Conservation (phyloP, 78 protist genomes). For the Protostelium mycophagum region DNA sequence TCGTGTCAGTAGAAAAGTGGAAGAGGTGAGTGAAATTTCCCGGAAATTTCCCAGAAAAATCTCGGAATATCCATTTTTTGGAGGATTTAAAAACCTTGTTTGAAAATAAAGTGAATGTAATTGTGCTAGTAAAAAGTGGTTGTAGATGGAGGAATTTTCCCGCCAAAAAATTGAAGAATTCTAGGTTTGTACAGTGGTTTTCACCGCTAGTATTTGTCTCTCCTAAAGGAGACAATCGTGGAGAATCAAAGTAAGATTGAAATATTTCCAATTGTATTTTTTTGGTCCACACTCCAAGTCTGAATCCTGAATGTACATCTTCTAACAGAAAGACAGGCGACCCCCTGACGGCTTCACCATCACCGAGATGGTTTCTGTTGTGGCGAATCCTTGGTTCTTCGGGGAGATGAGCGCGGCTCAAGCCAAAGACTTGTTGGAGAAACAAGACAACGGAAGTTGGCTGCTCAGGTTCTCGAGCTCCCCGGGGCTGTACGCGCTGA, state of each 20-base stretch:
- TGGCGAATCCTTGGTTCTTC: not conserved
- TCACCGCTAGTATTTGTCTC: not conserved
- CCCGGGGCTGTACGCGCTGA: not conserved
- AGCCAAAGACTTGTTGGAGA: not conserved
- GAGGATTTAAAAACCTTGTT: too few relatives aligned
- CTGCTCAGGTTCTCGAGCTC: not conserved
- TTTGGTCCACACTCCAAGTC: too few relatives aligned
- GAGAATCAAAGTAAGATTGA: not conserved
- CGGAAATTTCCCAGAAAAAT: too few relatives aligned
- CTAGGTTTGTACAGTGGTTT: not conserved
- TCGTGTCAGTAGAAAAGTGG: not conserved
- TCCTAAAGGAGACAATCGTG: too few relatives aligned
- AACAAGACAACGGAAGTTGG: not conserved
- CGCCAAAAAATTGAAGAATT: too few relatives aligned
- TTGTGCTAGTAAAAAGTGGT: too few relatives aligned
- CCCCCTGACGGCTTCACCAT: not conserved
- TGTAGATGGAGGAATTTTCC: too few relatives aligned
- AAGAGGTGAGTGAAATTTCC: too few relatives aligned
- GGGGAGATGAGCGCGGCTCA: not conserved
- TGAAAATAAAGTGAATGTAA: too few relatives aligned
- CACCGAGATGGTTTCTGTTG: not conserved
- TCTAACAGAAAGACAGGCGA: not conserved
- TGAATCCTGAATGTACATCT: too few relatives aligned
- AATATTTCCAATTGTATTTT: too few relatives aligned
- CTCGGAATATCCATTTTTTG: too few relatives aligned